Conservation (phyloP, 179 eudicot genomes). For the Silene vulgaris region DNA sequence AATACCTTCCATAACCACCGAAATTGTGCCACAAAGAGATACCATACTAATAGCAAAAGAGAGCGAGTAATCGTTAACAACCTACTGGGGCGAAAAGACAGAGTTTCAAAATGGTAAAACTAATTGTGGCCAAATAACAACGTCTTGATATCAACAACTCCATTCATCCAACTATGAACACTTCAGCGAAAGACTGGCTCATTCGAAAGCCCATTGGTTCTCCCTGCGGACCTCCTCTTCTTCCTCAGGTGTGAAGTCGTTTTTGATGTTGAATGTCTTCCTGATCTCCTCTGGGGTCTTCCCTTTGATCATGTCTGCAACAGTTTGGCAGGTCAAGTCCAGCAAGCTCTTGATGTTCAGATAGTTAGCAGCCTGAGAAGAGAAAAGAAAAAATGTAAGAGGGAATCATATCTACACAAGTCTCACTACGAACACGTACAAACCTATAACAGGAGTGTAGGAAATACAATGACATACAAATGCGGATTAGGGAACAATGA, state of each 20-base stretch:
- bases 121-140: not conserved
- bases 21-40: not conserved
- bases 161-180: slow-evolving; percentile 20
- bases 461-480: no score
- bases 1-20: not conserved
- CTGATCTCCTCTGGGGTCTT: slow-evolving; percentile 56
- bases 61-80: not conserved
- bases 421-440: no score
- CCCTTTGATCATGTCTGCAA: slow-evolving; percentile 49
- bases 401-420: no score
- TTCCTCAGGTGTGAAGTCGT: slow-evolving; percentile 50
- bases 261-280: slow-evolving; percentile 41
- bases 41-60: not conserved
- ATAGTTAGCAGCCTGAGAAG: slow-evolving; percentile 43
- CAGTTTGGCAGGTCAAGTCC: slow-evolving; percentile 46
- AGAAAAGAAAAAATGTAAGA: not conserved
- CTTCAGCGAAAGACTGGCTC: not conserved
- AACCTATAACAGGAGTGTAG: no score
- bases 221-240: slow-evolving; percentile 43
- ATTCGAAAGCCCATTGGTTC: slow-evolving; percentile 38
- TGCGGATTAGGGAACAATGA: no score
- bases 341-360: slow-evolving; percentile 39
- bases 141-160: slow-evolving; percentile 18
- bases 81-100: not conserved
- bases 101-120: not conserved